Base-by-base conservation (phyloP, 768 basidiomycete species). In the Mycena epipterygia region DNA sequence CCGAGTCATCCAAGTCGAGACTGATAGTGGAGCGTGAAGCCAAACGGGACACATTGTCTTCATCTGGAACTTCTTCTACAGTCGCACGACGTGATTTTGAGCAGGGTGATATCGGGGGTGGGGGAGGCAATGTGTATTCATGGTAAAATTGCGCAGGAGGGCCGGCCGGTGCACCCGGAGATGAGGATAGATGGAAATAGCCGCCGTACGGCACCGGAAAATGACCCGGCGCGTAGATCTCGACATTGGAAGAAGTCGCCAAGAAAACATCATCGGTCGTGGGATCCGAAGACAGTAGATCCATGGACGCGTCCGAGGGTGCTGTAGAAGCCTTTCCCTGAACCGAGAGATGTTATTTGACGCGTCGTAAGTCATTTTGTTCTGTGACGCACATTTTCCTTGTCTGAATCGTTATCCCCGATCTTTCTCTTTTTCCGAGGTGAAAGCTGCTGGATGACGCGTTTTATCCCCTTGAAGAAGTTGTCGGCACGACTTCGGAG, bases 331-430 rank as follows among this genome's bases (percentile, higher is more conserved):
- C 48, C 46, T 62, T 51, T 12, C n/a, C 60, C 60, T 62, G 33
- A 14, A 37, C 30, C 16, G 35, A 37, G 37, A 63, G 12, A 35
- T 29, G 11, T 27, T 17, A 44, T 27, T 59, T 23, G 39, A 37
- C 46, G 17, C 35, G n/a, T 48, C 37, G 21, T 5, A 25, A 29
- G 17, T 11, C 42, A 35, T 37, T 35, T 2, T 37, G 21, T n/a
- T 2, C 21, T 33, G 32, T n/a, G 23, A 62, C 60, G 16, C 48
- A 48, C 60, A 51, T 62, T 62, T n/a, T 62, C 60, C 32, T 62
- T 62, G 19, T 62, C 51, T 3, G 51, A 52, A 11, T 52, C 30
- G 5, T 14, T 14, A 49, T 60, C 59, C 5, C 13, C 30, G 17
- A 29, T 21, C 30, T 35, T 29, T 21, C 23, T 12, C 48, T 32